Evolutionary conservation across 495 filamentous ascomycete species (phyloP), one percentile per base, ranked within the genome.

Genomic region (Daldinia childiae): DNA sequence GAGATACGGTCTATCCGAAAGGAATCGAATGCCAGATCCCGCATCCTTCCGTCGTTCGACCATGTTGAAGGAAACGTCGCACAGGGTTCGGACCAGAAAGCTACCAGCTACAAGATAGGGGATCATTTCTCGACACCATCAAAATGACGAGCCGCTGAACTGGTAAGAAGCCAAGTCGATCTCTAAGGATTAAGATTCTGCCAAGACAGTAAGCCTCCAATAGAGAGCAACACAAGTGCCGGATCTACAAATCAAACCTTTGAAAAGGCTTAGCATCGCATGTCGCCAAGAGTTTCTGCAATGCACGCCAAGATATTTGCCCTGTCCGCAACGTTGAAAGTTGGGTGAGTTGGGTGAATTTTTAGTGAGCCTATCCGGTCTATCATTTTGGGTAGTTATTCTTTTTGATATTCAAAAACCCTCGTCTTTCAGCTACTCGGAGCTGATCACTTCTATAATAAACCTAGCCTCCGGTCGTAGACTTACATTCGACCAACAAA

Each of bases 161-260:
- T 66, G 60, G 64, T 68, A 65, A 41, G 30, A 61, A 54, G 48
- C 27, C 19, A 64, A 69, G 71, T 38, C 62, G 71, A 73, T 73
- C 71, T n/a, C 58, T 36, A 38, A 54, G 48, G 57, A 69, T 52
- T 58, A 62, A 64, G 56, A 69, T 65, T 56, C 56, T 58, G 24
- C 61, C 36, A 36, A 45, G 55, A 39, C 9, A 12, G n/a, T 9
- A 21, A 58, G 9, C 21, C 34, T 12, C 71, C 71, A 73, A 73
- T 73, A 58, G 58, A 26, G 54, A 30, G 24, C 48, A 17, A 58
- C 58, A 19, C 51, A 27, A 54, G 24, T 61, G 24, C 66, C 65
- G 66, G 65, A 73, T 73, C 71, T 62, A 50, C 71, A 66, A 21
- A 26, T 66, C 8, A 30, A 38, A 54, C 29, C 36, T 62, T 52